A percentile compares a stretch with the other conserved stretches of the same genome.
phyloP scores from a whole-genome alignment of 1,139 yeast species.

The Yarrowia galli region DNA sequence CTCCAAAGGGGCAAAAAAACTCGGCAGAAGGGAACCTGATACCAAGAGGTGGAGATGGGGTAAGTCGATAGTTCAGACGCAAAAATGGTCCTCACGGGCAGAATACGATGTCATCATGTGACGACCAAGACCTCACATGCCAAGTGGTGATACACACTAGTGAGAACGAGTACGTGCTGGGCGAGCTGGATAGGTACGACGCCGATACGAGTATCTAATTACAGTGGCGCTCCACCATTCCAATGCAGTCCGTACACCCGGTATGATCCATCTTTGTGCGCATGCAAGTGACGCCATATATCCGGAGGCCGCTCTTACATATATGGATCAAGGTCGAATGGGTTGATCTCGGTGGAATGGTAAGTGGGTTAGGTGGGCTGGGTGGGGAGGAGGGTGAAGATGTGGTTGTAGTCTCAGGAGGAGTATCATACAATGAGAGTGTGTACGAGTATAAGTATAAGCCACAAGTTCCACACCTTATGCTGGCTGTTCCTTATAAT shows the following conservation, averaged over 20 bases:
- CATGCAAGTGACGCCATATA: constrained; percentile 11
- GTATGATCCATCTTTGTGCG: not conserved
- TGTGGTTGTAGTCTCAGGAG: no score
- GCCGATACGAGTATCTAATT: no score
- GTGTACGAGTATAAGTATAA: no score
- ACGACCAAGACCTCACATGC: no score
- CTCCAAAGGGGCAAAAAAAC: constrained; percentile 18
- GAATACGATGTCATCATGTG: not conserved
- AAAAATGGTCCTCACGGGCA: constrained; percentile 1
- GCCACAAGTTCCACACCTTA: no score
- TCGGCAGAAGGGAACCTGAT: constrained; percentile 17
- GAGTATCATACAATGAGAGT: no score
- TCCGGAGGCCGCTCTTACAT: not conserved
- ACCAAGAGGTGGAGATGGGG: not conserved
- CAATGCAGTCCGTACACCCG: constrained; percentile 17
- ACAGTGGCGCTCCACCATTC: no score
- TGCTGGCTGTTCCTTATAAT: no score
- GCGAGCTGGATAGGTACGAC: no score
- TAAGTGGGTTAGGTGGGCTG: no score
- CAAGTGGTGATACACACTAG: no score
- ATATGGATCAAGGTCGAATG: not conserved
- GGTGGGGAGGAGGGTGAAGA: not conserved
- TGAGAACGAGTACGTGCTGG: no score
- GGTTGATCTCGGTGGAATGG: constrained; percentile 1
- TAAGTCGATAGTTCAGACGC: not conserved